These are phyloP conservation scores for Cutaneotrichosporon sp. DNA, from an alignment of 1,284 basidiomycete genomes.

Conservation along the genomic window DNA sequence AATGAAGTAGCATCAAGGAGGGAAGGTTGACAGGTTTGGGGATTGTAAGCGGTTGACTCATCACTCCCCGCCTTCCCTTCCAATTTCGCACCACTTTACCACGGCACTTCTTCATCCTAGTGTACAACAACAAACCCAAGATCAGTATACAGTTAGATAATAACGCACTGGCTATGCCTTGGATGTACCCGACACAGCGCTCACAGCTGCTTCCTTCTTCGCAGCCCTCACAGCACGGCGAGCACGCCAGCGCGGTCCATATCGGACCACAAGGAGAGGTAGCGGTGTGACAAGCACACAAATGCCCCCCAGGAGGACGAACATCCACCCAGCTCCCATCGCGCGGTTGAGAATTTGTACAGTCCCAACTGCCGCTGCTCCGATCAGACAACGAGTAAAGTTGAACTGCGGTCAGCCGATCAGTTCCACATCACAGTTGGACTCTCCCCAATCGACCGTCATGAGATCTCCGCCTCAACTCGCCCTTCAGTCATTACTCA, in stretches of 20 bases:
- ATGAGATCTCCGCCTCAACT: too few species aligned
- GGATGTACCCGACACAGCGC: too few species aligned
- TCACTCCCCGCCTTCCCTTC: too few species aligned
- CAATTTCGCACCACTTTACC: too few species aligned
- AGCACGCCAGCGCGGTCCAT: conserved; percentile 34
- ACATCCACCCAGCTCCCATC: conserved; percentile 46
- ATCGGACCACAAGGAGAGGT: conserved; percentile 25
- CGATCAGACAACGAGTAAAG: conserved; percentile 36
- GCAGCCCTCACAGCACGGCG: conserved; percentile 7
- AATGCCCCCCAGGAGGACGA: conserved; percentile 40
- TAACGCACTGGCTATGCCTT: too few species aligned
- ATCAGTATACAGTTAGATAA: background rate
- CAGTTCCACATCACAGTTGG: background rate
- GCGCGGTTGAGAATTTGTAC: conserved; percentile 30
- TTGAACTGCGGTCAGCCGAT: conserved; percentile 29
- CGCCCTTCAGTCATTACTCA: too few species aligned
- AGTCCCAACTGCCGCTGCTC: conserved; percentile 27
- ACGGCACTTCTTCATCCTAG: background rate
- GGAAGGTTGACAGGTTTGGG: too few species aligned
- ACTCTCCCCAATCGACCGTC: too few species aligned
- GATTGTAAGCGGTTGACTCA: too few species aligned
- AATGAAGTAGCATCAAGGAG: too few species aligned
- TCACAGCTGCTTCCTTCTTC: conserved; percentile 13
- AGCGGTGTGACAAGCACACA: conserved; percentile 30
- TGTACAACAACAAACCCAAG: background rate